Base-by-base conservation (phyloP, 257 asterid genomes). In the Misopates orontium region DNA sequence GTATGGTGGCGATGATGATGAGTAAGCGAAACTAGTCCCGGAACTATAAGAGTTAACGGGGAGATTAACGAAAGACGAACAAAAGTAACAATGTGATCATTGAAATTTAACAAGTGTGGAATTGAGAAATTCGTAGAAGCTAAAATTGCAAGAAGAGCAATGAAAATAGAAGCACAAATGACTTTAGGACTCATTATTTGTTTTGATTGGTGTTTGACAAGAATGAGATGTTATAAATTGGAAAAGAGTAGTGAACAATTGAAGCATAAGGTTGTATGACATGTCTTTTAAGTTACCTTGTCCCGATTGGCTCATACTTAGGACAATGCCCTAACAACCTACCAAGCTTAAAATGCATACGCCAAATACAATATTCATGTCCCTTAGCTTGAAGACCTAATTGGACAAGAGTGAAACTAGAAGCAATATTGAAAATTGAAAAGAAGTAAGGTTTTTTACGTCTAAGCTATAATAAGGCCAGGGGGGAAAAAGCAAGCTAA, bases 271-370 rank as follows among this genome's bases (percentile, higher is more conserved):
- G 76, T 10, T 75, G 41, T 80, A 69, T 82, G 47, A 76, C 81
- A 82, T 88, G 85, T 77, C 93, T 84, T 88, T 88, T 81, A 88
- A 82, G 83, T 75, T 42, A 85, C 87, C 80, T 85, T 71, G 80
- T 69, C 80, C 75, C 82, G 21, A 59, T 28, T 28, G 16, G 36
- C 62, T 50, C 55, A 69, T 77, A 59, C 70, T 71, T 61, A 18
- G 58, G 79, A 47, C 70, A 73, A 71, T 58, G 60, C 71, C 24
- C 62, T 71, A 47, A 71, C 72, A 74, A 69, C 82, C 80, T 78
- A 78, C 84, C 81, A 76, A 71, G 42, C 72, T 69, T 55, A 44
- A 36, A 36, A 36, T 36, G 42, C 10, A 36, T 36, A 36, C 10
- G 42, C 10, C 42, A 36, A 36, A 2, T 36, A 36, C 42, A 36